A percentile compares a stretch with the other conserved stretches of the same genome.
Evolutionary conservation across 1,139 yeast species (phyloP).

Genomic region (Kluyveromyces sp.): DNA sequence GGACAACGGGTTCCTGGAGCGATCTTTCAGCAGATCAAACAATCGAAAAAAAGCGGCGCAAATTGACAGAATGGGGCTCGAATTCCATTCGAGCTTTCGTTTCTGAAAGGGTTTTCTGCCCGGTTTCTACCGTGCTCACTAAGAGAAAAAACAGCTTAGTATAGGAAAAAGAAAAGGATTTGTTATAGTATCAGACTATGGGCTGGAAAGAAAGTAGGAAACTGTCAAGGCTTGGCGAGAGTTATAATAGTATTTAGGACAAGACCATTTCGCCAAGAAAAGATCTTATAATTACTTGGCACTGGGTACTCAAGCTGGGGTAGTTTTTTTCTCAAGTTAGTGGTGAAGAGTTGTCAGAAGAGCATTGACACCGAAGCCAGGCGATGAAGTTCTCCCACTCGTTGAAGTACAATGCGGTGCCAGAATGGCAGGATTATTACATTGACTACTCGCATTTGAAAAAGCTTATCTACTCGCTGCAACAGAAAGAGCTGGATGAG

Average conservation of each 20-base stretch:
- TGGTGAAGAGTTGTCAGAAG: no score
- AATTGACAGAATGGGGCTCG: neutral
- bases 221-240: neutral
- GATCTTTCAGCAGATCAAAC: slow-evolving; percentile 1
- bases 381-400: slow-evolving; percentile 73
- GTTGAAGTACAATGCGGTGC: slow-evolving; percentile 66
- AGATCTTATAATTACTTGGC: no score
- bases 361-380: no score
- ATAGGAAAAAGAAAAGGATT: neutral
- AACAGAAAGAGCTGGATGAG: slow-evolving; percentile 33
- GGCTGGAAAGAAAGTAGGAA: neutral
- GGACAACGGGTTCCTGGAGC: no score
- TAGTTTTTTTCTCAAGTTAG: no score
- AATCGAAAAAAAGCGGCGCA: no score
- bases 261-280: neutral
- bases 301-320: no score
- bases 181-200: no score
- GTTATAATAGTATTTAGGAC: neutral
- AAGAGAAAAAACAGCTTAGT: no score
- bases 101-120: neutral
- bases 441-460: slow-evolving; percentile 59
- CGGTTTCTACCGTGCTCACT: neutral
- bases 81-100: neutral
- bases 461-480: slow-evolving; percentile 57
- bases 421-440: slow-evolving; percentile 70